Evolutionary conservation across 768 basidiomycete species (phyloP).

Genomic region (Psilocybe sp.): DNA sequence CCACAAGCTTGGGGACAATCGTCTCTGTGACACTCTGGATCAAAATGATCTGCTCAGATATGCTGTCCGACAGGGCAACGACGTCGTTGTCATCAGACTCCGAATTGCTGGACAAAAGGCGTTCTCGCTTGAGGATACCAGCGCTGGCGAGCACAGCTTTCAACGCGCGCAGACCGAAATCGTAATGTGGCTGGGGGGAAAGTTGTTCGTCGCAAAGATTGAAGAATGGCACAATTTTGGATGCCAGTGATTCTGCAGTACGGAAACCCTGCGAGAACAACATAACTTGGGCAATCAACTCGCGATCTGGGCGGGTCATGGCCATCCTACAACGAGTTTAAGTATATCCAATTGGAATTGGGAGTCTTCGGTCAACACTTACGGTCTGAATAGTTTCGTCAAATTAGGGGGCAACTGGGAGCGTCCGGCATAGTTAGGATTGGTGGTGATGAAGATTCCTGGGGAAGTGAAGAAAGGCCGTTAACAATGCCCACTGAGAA

Average conservation of each 20-base stretch:
- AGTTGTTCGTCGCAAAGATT: conserved; percentile 97
- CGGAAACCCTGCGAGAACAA: conserved; percentile 99
- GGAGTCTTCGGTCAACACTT: too few species aligned
- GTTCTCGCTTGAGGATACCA: conserved; percentile 94
- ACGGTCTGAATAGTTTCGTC: conserved; percentile 93
- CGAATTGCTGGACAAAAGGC: conserved; percentile 52
- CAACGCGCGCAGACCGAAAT: conserved; percentile 95
- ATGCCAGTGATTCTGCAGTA: conserved; percentile 94
- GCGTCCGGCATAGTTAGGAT: conserved; percentile 97
- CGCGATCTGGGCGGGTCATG: conserved; percentile 97
- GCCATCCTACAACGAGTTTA: too few species aligned
- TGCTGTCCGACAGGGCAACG: conserved; percentile 60
- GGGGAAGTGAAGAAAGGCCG: conserved; percentile 4
- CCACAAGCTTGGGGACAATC: conserved; percentile 96
- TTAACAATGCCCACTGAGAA: background rate
- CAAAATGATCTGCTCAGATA: conserved; percentile 92
- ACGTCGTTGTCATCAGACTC: conserved; percentile 39
- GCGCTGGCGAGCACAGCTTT: conserved; percentile 97
- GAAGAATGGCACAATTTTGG: conserved; percentile 99
- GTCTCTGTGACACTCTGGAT: conserved; percentile 99
- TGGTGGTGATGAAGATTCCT: conserved; percentile 99
- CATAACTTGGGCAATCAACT: conserved; percentile 99
- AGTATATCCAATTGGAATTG: too few species aligned
- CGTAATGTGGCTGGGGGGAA: conserved; percentile 96
- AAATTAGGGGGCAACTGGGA: conserved; percentile 86